Evolutionary conservation across 805 yeast genomes (phyloP).

Genomic region (Ogataea nonfermentans): DNA sequence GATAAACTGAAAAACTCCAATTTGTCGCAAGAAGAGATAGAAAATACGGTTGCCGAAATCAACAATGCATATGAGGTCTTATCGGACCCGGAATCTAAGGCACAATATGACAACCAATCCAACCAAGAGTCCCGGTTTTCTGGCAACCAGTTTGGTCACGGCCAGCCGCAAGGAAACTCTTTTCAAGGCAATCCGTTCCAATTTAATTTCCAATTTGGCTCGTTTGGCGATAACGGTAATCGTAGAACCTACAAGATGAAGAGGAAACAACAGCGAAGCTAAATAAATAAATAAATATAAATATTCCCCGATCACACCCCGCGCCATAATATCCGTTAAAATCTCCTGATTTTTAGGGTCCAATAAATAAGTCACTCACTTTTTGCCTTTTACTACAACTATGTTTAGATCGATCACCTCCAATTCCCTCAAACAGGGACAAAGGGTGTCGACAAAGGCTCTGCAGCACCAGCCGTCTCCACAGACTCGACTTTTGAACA

Average conservation of each 20-base stretch:
- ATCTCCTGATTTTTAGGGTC: slow-evolving; percentile 5
- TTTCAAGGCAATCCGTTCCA: slow-evolving; percentile 7
- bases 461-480: slow-evolving; percentile 30
- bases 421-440: slow-evolving; percentile 33
- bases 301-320: slow-evolving; percentile 6
- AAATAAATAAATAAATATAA: neutral
- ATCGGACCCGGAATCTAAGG: slow-evolving; percentile 60
- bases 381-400: neutral
- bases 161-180: neutral
- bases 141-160: slow-evolving; percentile 9
- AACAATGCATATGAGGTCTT: slow-evolving; percentile 91
- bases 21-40: slow-evolving; percentile 64
- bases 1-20: slow-evolving; percentile 76
- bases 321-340: slow-evolving; percentile 13
- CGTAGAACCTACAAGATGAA: slow-evolving; percentile 5
- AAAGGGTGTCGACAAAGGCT: slow-evolving; percentile 34
- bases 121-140: slow-evolving; percentile 23
- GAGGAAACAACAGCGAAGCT: slow-evolving; percentile 4
- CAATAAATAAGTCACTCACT: slow-evolving; percentile 3
- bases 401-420: slow-evolving; percentile 34
- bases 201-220: slow-evolving; percentile 10
- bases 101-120: slow-evolving; percentile 54
- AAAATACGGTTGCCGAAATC: slow-evolving; percentile 83
- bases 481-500: slow-evolving; percentile 24
- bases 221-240: slow-evolving; percentile 6